Evolutionary conservation across 1,284 basidiomycete species (phyloP), one percentile per base, ranked within the genome.

Genomic region (Malassezia restricta): DNA sequence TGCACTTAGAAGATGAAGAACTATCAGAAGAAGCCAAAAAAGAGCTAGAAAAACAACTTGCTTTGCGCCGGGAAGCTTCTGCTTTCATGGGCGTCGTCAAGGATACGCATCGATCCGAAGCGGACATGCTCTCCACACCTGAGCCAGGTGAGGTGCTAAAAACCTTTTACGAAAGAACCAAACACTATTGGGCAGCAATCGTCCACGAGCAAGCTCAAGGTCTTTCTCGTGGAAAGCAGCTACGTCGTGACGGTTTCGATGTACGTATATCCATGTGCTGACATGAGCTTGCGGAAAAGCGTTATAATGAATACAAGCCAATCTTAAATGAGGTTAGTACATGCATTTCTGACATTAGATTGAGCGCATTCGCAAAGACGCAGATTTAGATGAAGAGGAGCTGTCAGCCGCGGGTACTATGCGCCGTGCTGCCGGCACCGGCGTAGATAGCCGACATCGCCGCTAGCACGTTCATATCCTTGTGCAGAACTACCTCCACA

Each of bases 81-180:
- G 79, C 77, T 0, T 87, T 89, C 68, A 80, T 86, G 77, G 85
- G 83, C 8, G 83, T 84, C 0, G 74, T 81, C 0, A 85, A 82
- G 64, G 84, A 86, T 59, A 72, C 77, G 2, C 76, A 77, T 0
- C 77, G 81, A 3, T 81, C 83, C 0, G 76, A 79, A 0, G 86
- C 87, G 63, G 87, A 90, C 58, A 74, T 81, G 0, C 69, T 87
- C 40, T 85, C 83, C 54, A 91, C 88, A 0, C 90, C 90, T 0
- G 77, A 84, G 6, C 87, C 88, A 0, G 87, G 87, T n/a, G 90
- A 94, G 72, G 86, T 84, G 0, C 74, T 92, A 6, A 83, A 86
- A 0, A 78, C 80, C 72, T 92, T 92, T 74, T 94, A 90, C 67
- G 81, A 84, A 9, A 81, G 89, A 6, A 84, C 63, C 4, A 68